Evolutionary conservation across 768 basidiomycete genomes (phyloP), one percentile per base, ranked within the genome.

Genomic region (Lyophyllum atratum): DNA sequence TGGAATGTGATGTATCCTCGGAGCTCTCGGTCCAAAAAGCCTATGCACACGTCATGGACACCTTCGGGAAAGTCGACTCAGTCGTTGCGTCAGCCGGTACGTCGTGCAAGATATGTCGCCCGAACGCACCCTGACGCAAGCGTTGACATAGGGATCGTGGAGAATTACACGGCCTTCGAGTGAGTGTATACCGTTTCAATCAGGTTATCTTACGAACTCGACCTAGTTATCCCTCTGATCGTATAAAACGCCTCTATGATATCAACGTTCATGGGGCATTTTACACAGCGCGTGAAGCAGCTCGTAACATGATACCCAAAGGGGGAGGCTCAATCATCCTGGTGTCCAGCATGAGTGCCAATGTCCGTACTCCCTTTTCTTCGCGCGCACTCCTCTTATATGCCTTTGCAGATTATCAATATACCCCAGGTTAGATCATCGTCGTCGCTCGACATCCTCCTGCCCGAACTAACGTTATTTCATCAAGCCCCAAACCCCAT

Each of bases 281-380:
- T 77, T 96, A 89, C 76, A 96, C 94, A n/a, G 96, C 96, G 10
- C 87, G 96, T 25, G 95, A 98, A 72, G 95, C 92, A 2, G 95
- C 95, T 45, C 87, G 89, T 62, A 79, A 84, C 73, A 98, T 98
- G 96, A 90, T 95, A 59, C 84, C 87, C 9, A 79, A 82, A 50
- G 85, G 89, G 17, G 82, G 82, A 34, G 93, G 94, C 0, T 88
- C 86, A 54, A 91, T 98, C 66, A 84, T 93, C 54, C 80, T 98
- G 53, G 85, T 98, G 55, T 85, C 90, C 5, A 92, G 90, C 65
- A 97, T 98, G 93, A 92, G 90, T 67, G 93, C 93, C 34, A 87
- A 84, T 68, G 93, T 94, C 65, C 67, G 85, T 73, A 49, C 29
- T 31, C 29, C 17, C 29, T 57, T n/a, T 43, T 56, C 43, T 29